Evolutionary conservation across 768 basidiomycete species (phyloP), one percentile per base, ranked within the genome.

Genomic region (Collybiopsis confluens): DNA sequence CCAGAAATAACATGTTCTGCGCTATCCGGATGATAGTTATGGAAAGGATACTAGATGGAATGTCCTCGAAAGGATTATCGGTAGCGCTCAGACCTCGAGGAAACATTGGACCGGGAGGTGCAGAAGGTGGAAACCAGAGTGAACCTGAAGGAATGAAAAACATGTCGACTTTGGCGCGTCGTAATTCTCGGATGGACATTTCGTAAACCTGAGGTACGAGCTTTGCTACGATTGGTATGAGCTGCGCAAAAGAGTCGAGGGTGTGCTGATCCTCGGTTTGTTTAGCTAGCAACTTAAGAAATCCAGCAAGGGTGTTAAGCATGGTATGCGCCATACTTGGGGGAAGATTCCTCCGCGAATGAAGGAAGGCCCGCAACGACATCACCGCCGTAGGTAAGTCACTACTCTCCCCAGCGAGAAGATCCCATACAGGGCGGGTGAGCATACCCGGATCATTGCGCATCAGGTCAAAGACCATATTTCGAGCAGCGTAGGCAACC

Each of bases 391-490:
- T 60, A 1, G 68, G 57, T 9, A 82, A 64, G 43, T 79, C 75
- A 41, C 72, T 70, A 30, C 76, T 70, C 20, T 81, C 75, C 9
- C 77, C 80, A 3, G 75, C 72, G 16, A 90, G 69, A 16, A 77
- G 66, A 58, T 88, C 86, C 43, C 89, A 71, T 13, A 82, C 67
- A 18, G 85, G 80, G 9, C 87, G 78, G 11, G 79, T 72, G 26
- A 90, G 68, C n/a, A 89, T 70, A 15, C 74, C 73, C 4, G 88
- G 84, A 59, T 92, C 89, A 60, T 89, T 86, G 20, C 88, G 78
- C 81, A 90, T 84, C 44, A 86, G 66, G 55, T 88, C 83, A 15
- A 86, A 59, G 38, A 90, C 61, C 4, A 79, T 70, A 24, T 73
- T 73, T 40, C 82, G 77, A 20, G 88, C 82, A 2, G 79, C 71